Evolutionary conservation across 2,329 filamentous ascomycete species (phyloP).

Genomic region (Drechslerella dactyloides): DNA sequence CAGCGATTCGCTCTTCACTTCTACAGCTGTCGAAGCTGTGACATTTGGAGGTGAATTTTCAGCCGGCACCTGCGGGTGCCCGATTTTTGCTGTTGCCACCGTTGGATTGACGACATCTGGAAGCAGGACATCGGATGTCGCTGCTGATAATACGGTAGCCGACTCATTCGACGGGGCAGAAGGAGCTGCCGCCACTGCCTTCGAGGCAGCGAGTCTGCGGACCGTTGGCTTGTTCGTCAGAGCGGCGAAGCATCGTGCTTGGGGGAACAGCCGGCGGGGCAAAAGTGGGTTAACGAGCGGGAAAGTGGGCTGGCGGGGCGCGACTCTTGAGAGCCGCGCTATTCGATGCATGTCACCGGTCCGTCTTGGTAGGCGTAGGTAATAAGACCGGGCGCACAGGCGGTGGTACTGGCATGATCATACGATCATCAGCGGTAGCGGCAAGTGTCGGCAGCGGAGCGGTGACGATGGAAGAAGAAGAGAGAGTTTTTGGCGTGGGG

Average conservation of each 20-base stretch:
- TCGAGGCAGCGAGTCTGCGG: not conserved
- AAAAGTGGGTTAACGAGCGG: slow-evolving; percentile 22
- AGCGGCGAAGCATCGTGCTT: slow-evolving; percentile 26
- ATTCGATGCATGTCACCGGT: slow-evolving; percentile 48
- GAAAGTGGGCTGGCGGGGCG: slow-evolving; percentile 47
- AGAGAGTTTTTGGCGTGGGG: not conserved
- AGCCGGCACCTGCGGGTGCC: not conserved
- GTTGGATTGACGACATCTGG: not conserved
- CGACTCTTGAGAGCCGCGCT: slow-evolving; percentile 44
- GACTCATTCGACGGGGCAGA: not conserved
- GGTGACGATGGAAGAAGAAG: not conserved
- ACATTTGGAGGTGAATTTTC: not conserved
- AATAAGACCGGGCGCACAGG: slow-evolving; percentile 1
- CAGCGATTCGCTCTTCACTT: not conserved
- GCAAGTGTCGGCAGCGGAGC: not conserved
- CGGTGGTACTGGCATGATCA: slow-evolving; percentile 16
- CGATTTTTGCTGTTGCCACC: not conserved
- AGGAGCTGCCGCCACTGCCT: not conserved
- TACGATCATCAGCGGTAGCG: slow-evolving; percentile 17
- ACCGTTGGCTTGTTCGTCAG: not conserved
- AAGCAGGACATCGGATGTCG: not conserved
- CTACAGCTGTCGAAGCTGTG: not conserved
- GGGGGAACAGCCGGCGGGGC: slow-evolving; percentile 14
- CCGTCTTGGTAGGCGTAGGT: slow-evolving; percentile 8
- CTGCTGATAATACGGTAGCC: not conserved